These are phyloP conservation scores for Sporisorium sorghi DNA, from an alignment of 1,284 basidiomycete genomes.

Conservation along the genomic window DNA sequence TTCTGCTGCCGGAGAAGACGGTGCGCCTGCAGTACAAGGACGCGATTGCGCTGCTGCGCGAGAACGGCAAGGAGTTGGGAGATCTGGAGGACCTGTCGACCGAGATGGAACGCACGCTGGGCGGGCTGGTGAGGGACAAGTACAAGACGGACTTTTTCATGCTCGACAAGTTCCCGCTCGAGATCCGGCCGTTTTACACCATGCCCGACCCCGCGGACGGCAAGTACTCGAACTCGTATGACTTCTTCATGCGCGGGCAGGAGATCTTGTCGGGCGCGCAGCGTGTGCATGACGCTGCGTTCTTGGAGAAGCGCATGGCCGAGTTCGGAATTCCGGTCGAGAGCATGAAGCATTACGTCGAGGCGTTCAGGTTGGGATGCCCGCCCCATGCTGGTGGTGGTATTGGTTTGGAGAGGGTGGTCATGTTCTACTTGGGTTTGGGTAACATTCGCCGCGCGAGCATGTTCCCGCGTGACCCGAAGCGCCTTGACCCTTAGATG, in stretches of 20 bases:
- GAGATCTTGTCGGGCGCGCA: constrained; percentile 98
- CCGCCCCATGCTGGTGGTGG: constrained; percentile 79
- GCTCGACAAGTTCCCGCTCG: constrained; percentile 68
- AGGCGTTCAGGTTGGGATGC: constrained; percentile 93
- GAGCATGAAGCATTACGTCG: constrained; percentile 88
- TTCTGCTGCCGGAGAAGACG: constrained; percentile 65
- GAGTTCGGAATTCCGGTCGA: constrained; percentile 80
- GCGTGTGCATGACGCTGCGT: constrained; percentile 88
- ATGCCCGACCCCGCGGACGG: constrained; percentile 66
- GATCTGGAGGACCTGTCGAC: constrained; percentile 68
- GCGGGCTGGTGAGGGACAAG: constrained; percentile 65
- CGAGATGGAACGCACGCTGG: constrained; percentile 65
- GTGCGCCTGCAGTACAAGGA: constrained; percentile 65
- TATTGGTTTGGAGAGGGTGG: constrained; percentile 85
- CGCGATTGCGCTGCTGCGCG: constrained; percentile 64
- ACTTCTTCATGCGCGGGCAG: constrained; percentile 99
- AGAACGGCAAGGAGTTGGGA: constrained; percentile 61
- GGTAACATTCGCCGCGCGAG: constrained; percentile 94
- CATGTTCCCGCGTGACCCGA: constrained; percentile 81
- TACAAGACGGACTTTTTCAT: constrained; percentile 69
- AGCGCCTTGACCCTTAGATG: constrained; percentile 66
- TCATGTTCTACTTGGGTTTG: constrained; percentile 80
- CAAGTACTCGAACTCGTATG: constrained; percentile 92
- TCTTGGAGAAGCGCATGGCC: constrained; percentile 85
- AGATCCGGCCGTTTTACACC: constrained; percentile 69